Base-by-base conservation (phyloP, 148 eudicot genomes). In the Amaranthus hypochondriacus region DNA sequence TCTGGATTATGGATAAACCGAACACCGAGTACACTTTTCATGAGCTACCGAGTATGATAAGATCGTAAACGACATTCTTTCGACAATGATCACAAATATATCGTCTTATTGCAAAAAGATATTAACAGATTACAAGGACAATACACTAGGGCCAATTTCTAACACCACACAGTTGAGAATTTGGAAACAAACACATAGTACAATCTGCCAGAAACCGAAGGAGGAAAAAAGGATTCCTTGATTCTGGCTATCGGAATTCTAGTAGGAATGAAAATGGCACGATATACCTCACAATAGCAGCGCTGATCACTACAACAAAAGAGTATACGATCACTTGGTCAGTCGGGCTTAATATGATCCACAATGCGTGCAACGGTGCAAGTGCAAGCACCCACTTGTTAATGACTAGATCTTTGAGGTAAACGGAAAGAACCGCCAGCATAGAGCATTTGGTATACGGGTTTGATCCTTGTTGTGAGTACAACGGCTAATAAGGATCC, bases 381-480 rank as follows among this genome's bases (percentile, higher is more conserved):
- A 28, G 39, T 28, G 39, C 39, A 60, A 48, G 60, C 53, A 51
- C 56, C 54, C 15, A 4, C 47, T 43, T 28, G 14, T 87, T 81
- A 91, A 57, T 82, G 86, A 74, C 54, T 67, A 47, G 88, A 75
- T 68, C 86, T 74, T 67, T 74, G 84, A 72, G 90, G 86, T 69
- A 85, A 48, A 50, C 91, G 90, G 55, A 89, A 88, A 21, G 96
- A 92, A 53, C 96, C 96, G 53, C 86, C 98, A 64, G 89, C 86
- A 81, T 95, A 95, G 11, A 95, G 90, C 94, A 92, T 89, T 68
- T 87, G 92, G 74, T 92, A 96, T 73, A 96, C 97, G 0, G 96
- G 91, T 70, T 81, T 83, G 50, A 96, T 90, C 67, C 99, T 77
- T 69, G 90, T 43, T 1, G 94, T 92, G 48, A 96, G 86, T 54